A percentile compares a stretch with the other conserved stretches of the same genome.
phyloP scores from a whole-genome alignment of 106 monocot genomes.

The Acanthochlamys bracteata region DNA sequence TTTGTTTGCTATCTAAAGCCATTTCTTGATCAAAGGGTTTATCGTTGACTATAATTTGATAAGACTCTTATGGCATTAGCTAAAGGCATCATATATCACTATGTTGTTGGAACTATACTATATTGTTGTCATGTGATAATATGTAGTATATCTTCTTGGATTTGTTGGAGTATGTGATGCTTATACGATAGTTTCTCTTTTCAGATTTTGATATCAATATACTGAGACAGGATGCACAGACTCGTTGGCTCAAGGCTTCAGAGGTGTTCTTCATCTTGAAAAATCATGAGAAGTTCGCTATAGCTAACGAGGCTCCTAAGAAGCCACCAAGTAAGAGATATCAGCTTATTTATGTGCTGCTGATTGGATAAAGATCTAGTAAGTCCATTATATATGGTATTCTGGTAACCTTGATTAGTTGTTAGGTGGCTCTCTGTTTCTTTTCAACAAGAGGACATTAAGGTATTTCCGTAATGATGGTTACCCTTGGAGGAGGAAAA shows the following conservation, averaged over 20 bases:
- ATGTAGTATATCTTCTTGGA: no score
- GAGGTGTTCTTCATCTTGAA: slow-evolving; percentile 68
- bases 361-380: background rate
- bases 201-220: slow-evolving; percentile 60
- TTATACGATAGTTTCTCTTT: background rate
- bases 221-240: slow-evolving; percentile 43
- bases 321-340: slow-evolving; percentile 60
- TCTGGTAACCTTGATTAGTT: background rate
- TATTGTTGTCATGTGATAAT: no score
- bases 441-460: slow-evolving; percentile 68
- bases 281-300: slow-evolving; percentile 41
- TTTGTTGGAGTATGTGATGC: no score
- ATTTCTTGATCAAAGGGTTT: no score
- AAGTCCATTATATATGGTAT: background rate
- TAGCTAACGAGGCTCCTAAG: slow-evolving; percentile 30
- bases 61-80: no score
- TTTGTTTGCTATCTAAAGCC: no score
- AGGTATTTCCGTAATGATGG: slow-evolving; percentile 64
- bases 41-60: no score
- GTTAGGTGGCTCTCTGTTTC: slow-evolving; percentile 74
- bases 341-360: background rate
- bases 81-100: no score
- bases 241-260: slow-evolving; percentile 69
- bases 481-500: slow-evolving; percentile 55
- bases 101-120: no score